Percentiles rank a stretch among this genome's conserved stretches.
Conservation (phyloP, 257 asterid genomes). For the Jacaranda mimosifolia region DNA sequence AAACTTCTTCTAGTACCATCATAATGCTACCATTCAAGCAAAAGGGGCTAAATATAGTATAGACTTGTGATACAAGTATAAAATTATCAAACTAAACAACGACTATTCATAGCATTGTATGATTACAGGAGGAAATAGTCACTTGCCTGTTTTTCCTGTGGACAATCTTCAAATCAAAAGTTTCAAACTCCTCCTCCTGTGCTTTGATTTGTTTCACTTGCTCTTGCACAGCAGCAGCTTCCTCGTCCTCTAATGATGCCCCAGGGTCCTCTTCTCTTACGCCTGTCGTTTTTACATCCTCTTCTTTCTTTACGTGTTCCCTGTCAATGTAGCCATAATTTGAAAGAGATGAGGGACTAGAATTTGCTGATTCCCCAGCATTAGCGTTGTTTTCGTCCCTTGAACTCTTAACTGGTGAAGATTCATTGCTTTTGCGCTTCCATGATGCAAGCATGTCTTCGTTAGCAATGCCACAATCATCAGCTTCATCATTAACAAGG, state of each 20-base stretch:
- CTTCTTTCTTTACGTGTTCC: slow-evolving; percentile 62
- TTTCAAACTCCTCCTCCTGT: slow-evolving; percentile 98
- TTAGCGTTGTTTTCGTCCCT: slow-evolving; percentile 64
- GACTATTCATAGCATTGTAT: slow-evolving; percentile 27
- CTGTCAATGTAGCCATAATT: slow-evolving; percentile 74
- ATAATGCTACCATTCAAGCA: too few relatives aligned
- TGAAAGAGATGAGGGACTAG: slow-evolving; percentile 84
- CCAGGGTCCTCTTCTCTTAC: slow-evolving; percentile 72
- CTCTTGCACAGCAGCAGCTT: slow-evolving; percentile 96
- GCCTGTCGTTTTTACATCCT: slow-evolving; percentile 47
- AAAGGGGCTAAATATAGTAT: neutral
- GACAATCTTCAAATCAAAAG: slow-evolving; percentile 90
- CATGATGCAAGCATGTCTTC: slow-evolving; percentile 74
- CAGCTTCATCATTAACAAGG: slow-evolving; percentile 60
- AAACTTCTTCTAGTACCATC: too few relatives aligned
- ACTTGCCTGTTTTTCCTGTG: slow-evolving; percentile 96
- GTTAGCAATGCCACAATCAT: slow-evolving; percentile 55
- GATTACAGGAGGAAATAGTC: slow-evolving; percentile 20
- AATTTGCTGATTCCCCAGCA: slow-evolving; percentile 72
- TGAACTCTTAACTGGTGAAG: slow-evolving; percentile 75
- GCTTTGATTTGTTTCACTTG: slow-evolving; percentile 97
- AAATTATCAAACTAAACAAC: slow-evolving; percentile 20
- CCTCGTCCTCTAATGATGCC: slow-evolving; percentile 84
- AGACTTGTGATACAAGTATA: neutral
- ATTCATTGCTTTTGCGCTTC: slow-evolving; percentile 75